These are phyloP conservation scores for Diplodia corticola DNA, from an alignment of 2,329 filamentous ascomycete species.

Conservation along the genomic window DNA sequence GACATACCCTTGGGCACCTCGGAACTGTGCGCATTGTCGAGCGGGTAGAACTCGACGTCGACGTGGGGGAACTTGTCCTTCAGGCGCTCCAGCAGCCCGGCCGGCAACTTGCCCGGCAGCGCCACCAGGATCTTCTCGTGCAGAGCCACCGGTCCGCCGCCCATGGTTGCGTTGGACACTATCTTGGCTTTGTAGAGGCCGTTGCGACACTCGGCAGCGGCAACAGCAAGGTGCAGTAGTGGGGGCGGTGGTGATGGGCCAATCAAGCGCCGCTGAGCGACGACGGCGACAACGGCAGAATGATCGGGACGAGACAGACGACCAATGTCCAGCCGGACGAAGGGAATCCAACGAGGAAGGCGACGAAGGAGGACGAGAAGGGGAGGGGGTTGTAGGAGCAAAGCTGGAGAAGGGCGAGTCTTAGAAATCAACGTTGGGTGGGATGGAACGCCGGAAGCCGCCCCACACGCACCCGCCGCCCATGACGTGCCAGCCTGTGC, in stretches of 20 bases:
- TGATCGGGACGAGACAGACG: too few species aligned
- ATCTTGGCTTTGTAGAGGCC: background rate
- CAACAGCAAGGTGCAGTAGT: background rate
- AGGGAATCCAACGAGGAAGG: background rate
- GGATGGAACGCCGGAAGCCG: background rate
- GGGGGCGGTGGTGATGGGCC: background rate
- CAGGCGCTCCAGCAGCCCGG: conserved; percentile 30
- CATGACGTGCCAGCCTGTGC: background rate
- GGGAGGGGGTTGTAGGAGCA: background rate
- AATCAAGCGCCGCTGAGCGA: background rate
- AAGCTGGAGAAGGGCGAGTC: background rate
- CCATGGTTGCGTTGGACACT: conserved; percentile 35
- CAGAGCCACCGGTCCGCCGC: conserved; percentile 42
- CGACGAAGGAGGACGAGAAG: background rate
- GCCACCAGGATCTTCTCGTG: conserved; percentile 43
- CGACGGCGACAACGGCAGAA: background rate
- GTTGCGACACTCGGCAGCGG: background rate
- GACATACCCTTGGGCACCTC: conserved; percentile 8
- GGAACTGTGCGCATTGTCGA: background rate
- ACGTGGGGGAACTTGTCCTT: conserved; percentile 35
- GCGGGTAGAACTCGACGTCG: conserved; percentile 31
- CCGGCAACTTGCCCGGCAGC: conserved; percentile 42
- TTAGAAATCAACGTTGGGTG: conserved; percentile 5
- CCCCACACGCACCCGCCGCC: background rate
- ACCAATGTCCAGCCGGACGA: background rate